phyloP scores from a whole-genome alignment of 1,284 basidiomycete species.

The Apiotrichum veenhuisii region DNA sequence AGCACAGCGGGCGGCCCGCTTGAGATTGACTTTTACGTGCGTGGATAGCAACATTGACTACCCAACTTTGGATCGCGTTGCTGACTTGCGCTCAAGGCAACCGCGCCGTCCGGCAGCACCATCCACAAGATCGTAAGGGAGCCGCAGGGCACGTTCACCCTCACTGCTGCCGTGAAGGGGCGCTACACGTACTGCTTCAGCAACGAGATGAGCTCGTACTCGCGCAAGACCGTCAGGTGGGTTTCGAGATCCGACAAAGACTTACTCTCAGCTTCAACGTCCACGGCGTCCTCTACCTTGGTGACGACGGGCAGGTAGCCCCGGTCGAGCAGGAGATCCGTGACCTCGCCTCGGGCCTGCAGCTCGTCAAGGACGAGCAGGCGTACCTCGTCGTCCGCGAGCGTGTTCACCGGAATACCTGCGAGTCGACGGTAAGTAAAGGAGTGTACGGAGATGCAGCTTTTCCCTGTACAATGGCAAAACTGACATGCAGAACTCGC shows the following conservation, averaged over 20 bases:
- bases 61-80: no score
- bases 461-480: not conserved
- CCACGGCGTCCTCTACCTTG: conserved; percentile 79
- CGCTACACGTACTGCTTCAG: conserved; percentile 96
- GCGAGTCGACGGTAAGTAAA: conserved; percentile 41
- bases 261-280: conserved; percentile 80
- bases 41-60: conserved; percentile 34
- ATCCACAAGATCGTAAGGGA: conserved; percentile 78
- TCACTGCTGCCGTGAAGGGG: conserved; percentile 82
- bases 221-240: conserved; percentile 89
- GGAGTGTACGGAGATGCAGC: conserved; percentile 2
- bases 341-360: conserved; percentile 73
- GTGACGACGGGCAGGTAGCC: conserved; percentile 59
- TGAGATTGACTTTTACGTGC: conserved; percentile 93
- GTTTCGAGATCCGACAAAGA: conserved; percentile 30
- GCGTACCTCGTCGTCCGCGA: conserved; percentile 97
- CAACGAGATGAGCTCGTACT: conserved; percentile 92
- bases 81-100: conserved; percentile 56
- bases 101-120: conserved; percentile 65
- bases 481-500: conserved; percentile 59
- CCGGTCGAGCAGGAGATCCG: conserved; percentile 97
- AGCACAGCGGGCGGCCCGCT: conserved; percentile 76
- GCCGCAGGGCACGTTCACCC: conserved; percentile 82
- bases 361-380: conserved; percentile 95
- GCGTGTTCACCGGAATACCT: conserved; percentile 79